Conservation (phyloP, 148 eudicot genomes). For the Rhododendron griersonianum region DNA sequence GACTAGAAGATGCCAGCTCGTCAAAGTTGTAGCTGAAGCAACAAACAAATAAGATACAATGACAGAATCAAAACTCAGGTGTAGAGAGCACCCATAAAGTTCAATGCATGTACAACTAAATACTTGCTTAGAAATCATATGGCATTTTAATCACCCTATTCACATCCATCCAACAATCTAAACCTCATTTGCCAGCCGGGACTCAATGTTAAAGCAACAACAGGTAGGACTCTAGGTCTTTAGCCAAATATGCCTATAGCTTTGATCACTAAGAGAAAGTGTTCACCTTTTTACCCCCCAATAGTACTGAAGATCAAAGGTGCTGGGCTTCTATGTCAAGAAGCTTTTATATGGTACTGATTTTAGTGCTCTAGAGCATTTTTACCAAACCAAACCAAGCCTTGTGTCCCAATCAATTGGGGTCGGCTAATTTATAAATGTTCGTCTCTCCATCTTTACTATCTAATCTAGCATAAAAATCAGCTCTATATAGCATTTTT, state of each 20-base stretch:
- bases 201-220: not conserved
- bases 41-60: not conserved
- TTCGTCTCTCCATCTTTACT: too few species aligned
- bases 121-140: not conserved
- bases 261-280: not conserved
- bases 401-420: too few species aligned
- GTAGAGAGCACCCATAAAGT: not conserved
- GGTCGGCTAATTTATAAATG: too few species aligned
- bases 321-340: not conserved
- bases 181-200: not conserved
- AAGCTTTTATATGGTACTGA: not conserved
- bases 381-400: too few species aligned
- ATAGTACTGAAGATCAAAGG: not conserved
- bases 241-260: not conserved
- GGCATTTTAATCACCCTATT: not conserved
- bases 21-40: conserved; percentile 80
- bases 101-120: not conserved
- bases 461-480: too few species aligned
- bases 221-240: not conserved
- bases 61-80: not conserved
- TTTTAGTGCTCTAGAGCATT: not conserved
- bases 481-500: not conserved
- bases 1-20: conserved; percentile 86
- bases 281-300: not conserved
- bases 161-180: not conserved